phyloP scores from a whole-genome alignment of 1,284 basidiomycete species.

The Bjerkandera adusta region DNA sequence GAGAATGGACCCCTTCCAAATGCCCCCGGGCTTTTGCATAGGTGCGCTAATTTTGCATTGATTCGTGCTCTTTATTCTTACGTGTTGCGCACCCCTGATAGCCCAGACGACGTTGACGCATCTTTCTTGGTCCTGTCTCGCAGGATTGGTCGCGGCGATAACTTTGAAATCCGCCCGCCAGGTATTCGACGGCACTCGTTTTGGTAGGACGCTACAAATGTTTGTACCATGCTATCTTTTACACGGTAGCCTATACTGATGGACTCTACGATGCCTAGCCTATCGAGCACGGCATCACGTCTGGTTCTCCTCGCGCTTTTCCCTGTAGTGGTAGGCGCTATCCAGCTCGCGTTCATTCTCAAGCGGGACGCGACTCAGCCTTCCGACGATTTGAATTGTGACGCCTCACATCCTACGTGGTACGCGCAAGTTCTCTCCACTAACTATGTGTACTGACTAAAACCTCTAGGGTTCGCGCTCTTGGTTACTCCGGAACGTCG shows the following conservation, averaged over 20 bases:
- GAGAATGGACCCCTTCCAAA: slow-evolving; percentile 54
- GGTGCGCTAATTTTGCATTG: slow-evolving; percentile 33
- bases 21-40: slow-evolving; percentile 57
- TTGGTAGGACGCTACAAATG: slow-evolving; percentile 5
- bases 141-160: slow-evolving; percentile 49
- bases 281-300: slow-evolving; percentile 35
- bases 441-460: neutral
- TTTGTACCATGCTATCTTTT: slow-evolving; percentile 1
- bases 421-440: slow-evolving; percentile 21
- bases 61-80: neutral
- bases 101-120: slow-evolving; percentile 49
- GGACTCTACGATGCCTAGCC: slow-evolving; percentile 35
- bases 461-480: slow-evolving; percentile 50
- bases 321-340: slow-evolving; percentile 43
- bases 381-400: slow-evolving; percentile 52
- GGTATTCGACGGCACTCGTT: neutral
- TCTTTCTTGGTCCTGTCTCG: slow-evolving; percentile 45
- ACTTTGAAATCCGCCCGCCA: slow-evolving; percentile 40
- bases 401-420: slow-evolving; percentile 53
- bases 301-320: slow-evolving; percentile 39
- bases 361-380: slow-evolving; percentile 43
- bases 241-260: neutral
- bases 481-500: slow-evolving; percentile 58
- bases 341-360: slow-evolving; percentile 43
- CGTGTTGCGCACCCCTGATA: slow-evolving; percentile 20